phyloP scores from a whole-genome alignment of 2,329 filamentous ascomycete species.

The Diaporthe citrichinensis region DNA sequence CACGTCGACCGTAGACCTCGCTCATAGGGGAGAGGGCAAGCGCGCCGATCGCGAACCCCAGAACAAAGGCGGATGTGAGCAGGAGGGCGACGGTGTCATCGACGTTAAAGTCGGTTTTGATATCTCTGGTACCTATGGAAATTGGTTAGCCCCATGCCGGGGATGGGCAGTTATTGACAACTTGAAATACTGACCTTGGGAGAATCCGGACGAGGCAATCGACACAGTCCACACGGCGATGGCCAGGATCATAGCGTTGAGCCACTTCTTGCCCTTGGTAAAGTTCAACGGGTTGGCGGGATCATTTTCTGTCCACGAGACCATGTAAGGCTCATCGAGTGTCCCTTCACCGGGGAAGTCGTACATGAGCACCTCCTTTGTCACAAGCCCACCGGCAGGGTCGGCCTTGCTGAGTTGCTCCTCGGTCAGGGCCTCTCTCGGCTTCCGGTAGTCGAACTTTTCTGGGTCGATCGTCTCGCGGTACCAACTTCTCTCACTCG shows the following conservation, averaged over 20 bases:
- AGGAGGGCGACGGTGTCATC: constrained; percentile 57
- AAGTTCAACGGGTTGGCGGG: constrained; percentile 60
- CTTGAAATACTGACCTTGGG: constrained; percentile 48
- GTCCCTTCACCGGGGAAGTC: constrained; percentile 58
- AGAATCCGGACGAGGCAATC: constrained; percentile 57
- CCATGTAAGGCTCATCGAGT: constrained; percentile 58
- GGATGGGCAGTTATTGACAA: neutral
- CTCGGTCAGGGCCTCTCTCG: constrained; percentile 41
- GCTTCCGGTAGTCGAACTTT: constrained; percentile 38
- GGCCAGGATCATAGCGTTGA: constrained; percentile 55
- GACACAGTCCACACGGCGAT: constrained; percentile 58
- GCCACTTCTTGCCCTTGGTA: constrained; percentile 55
- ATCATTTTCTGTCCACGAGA: constrained; percentile 62
- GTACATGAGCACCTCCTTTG: constrained; percentile 50
- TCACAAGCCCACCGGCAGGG: constrained; percentile 38
- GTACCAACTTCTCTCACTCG: constrained; percentile 38
- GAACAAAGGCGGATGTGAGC: constrained; percentile 47
- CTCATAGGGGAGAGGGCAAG: constrained; percentile 43
- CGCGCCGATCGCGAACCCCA: constrained; percentile 44
- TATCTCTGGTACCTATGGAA: constrained; percentile 50
- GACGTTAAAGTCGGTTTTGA: constrained; percentile 55
- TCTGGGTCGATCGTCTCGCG: constrained; percentile 41
- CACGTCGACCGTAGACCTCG: constrained; percentile 72
- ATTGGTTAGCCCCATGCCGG: neutral
- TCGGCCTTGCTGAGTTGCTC: constrained; percentile 43